These are phyloP conservation scores for Trichosporon sp. DNA, from an alignment of 1,284 basidiomycete genomes.

Conservation along the genomic window DNA sequence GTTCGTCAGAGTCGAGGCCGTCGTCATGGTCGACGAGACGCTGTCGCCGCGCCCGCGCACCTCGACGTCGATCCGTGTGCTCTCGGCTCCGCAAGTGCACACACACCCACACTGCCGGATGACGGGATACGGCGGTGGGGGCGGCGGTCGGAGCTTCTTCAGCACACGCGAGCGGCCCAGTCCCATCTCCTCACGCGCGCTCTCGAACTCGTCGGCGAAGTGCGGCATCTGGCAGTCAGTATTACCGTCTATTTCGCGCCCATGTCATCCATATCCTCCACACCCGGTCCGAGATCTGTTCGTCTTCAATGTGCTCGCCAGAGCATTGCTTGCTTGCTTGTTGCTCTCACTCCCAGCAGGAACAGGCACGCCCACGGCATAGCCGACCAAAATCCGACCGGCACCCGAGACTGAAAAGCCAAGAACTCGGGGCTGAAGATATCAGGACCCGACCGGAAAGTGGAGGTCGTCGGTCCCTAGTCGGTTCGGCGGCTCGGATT, in stretches of 20 bases:
- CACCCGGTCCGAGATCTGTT: too few relatives aligned
- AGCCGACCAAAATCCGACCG: background rate
- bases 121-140: constrained; percentile 23
- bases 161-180: constrained; percentile 24
- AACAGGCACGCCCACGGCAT: background rate
- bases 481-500: background rate
- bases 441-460: background rate
- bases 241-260: too few relatives aligned
- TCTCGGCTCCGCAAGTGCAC: constrained; percentile 24
- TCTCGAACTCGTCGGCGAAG: constrained; percentile 26
- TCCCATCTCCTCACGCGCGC: constrained; percentile 21
- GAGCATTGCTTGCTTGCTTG: background rate
- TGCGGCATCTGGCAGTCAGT: constrained; percentile 23
- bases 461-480: background rate
- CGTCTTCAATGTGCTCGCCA: too few relatives aligned
- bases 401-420: too few relatives aligned
- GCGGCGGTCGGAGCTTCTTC: constrained; percentile 13
- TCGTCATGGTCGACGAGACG: background rate
- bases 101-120: constrained; percentile 19
- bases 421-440: background rate
- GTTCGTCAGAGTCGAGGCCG: background rate
- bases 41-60: constrained; percentile 6
- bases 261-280: too few relatives aligned
- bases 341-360: background rate
- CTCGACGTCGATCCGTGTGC: constrained; percentile 3